Conservation (phyloP, 1,284 basidiomycete genomes). For the Cystobasidium pallidum region DNA sequence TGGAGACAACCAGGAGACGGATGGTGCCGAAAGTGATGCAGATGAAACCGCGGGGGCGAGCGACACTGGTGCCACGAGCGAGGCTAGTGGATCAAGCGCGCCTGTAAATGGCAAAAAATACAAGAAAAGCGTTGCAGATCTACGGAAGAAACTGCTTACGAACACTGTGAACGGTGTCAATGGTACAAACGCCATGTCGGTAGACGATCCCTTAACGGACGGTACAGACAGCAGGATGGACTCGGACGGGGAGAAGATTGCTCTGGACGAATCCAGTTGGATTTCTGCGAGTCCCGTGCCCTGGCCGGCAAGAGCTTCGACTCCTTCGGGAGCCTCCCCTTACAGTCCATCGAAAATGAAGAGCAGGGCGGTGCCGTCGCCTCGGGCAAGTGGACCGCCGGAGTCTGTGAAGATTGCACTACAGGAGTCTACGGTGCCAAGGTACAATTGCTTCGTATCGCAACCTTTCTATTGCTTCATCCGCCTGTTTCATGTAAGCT, state of each 20-base stretch:
- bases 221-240: constrained; percentile 3
- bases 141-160: constrained; percentile 73
- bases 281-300: constrained; percentile 31
- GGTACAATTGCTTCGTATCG: constrained; percentile 78
- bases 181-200: neutral
- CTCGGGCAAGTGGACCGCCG: neutral
- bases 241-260: neutral
- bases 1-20: constrained; percentile 31
- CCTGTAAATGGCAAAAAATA: constrained; percentile 8
- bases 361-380: constrained; percentile 16
- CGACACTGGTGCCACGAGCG: constrained; percentile 35
- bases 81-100: constrained; percentile 19
- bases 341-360: constrained; percentile 39
- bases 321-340: neutral
- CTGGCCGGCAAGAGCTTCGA: constrained; percentile 8
- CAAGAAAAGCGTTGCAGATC: constrained; percentile 64
- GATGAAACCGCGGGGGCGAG: constrained; percentile 41
- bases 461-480: constrained; percentile 89
- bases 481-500: constrained; percentile 78
- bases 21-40: constrained; percentile 19
- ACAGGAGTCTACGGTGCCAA: neutral
- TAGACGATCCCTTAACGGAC: neutral
- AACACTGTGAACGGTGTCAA: constrained; percentile 25
- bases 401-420: constrained; percentile 1
- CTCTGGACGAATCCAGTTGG: constrained; percentile 31